Base-by-base conservation (phyloP, 192 early-diverging fungal genomes). In the Coemansia sp. region DNA sequence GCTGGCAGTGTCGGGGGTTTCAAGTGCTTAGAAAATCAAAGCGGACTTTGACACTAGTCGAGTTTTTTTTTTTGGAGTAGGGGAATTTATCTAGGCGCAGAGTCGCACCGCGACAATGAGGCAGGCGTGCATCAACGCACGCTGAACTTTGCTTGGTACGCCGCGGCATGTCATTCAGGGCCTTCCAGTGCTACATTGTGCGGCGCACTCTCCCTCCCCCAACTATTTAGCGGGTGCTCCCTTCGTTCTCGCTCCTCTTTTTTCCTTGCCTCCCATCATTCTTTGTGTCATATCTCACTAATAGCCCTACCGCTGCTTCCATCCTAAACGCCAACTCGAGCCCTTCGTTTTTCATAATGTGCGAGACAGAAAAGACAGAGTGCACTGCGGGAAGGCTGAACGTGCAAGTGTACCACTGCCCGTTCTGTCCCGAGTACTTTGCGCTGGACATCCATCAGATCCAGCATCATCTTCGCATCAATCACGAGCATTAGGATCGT, bases 391-490 rank as follows among this genome's bases (percentile, higher is more conserved):
- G 48, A 23, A 21, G 48, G 23, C 64, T 66, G 59, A 28, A 47
- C 47, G 38, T 75, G 14, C 62, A 61, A 37, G 57, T 79, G 34
- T 79, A 42, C 37, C 72, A 65, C 38, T 79, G 77, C 42, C 77
- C 77, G 21, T 74, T 21, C 65, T 79, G 77, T 43, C 43, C 68
- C 3, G 62, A 68, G 18, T 79, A 79, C 68, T 75, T 79, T 79
- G 72, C 77, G 1, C 69, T 79, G 14, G 77, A 79, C 25, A 41
- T 71, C 28, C 50, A 71, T 62, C 77, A 79, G 65, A 53, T 75
- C 77, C 59, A 74, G 33, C 77, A 79, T 45, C 77, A 79, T 53
- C 34, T 79, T n/a, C 72, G 62, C 6, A 67, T 79, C 26, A 79
- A 79, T 65, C 77, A 79, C 38, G 31, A 33, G 23, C 13, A 16